phyloP scores from a whole-genome alignment of 306 rosid species.

The Myrica gale region DNA sequence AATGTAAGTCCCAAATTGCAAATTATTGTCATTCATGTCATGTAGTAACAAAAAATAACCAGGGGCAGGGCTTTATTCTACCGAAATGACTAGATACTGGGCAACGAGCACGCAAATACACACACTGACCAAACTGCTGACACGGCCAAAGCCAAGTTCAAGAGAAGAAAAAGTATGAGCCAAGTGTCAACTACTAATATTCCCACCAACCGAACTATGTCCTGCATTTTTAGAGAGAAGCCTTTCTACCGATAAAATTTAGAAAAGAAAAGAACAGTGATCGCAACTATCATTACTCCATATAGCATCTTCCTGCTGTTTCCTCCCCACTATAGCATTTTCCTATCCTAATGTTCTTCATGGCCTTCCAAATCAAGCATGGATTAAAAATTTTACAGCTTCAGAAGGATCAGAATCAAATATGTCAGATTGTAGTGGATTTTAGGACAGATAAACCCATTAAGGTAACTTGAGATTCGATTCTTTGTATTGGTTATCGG shows the following conservation, averaged over 20 bases:
- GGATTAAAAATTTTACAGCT: too few relatives aligned
- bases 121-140: too few relatives aligned
- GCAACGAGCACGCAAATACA: background rate
- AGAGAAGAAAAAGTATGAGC: background rate
- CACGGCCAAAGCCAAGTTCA: background rate
- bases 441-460: background rate
- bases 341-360: background rate
- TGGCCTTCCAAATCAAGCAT: background rate
- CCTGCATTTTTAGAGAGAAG: too few relatives aligned
- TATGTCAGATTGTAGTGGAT: too few relatives aligned
- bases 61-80: background rate
- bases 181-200: background rate
- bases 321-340: background rate
- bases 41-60: background rate
- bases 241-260: background rate
- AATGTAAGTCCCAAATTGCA: background rate
- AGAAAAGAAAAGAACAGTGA: background rate
- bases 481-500: background rate
- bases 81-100: background rate
- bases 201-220: too few relatives aligned
- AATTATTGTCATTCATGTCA: background rate
- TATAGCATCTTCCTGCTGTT: background rate
- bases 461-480: background rate
- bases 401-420: too few relatives aligned
- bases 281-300: background rate